A percentile compares a stretch with the other conserved stretches of the same genome.
Conservation (phyloP, 352 stramenopile genomes). For the Pythium periplocum region DNA sequence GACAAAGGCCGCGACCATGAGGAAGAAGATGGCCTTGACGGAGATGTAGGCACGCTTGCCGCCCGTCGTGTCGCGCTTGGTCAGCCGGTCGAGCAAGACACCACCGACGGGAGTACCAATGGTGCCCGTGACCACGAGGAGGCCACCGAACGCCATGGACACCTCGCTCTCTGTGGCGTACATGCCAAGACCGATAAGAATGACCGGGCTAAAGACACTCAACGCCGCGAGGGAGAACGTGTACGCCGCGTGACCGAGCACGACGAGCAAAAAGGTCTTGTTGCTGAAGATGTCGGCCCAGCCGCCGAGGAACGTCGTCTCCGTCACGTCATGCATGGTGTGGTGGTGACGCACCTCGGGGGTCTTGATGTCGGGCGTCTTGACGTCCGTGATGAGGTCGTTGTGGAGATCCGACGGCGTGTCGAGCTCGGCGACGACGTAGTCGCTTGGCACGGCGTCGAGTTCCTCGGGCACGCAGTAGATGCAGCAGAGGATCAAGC, state of each 20-base stretch:
- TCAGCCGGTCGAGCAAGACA: slow-evolving; percentile 57
- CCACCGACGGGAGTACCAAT: slow-evolving; percentile 87
- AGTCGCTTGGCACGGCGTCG: slow-evolving; percentile 38
- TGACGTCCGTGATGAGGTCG: slow-evolving; percentile 15
- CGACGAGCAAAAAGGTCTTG: slow-evolving; percentile 72
- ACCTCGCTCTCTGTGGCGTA: slow-evolving; percentile 81
- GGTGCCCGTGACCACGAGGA: slow-evolving; percentile 80
- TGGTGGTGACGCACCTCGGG: slow-evolving; percentile 25
- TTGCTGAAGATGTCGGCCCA: slow-evolving; percentile 66
- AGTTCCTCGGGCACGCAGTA: slow-evolving; percentile 51
- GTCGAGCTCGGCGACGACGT: not conserved
- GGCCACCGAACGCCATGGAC: slow-evolving; percentile 80
- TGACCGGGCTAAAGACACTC: slow-evolving; percentile 81
- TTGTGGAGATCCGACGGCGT: slow-evolving; percentile 5
- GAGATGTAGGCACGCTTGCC: slow-evolving; percentile 45
- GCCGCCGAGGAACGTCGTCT: slow-evolving; percentile 41
- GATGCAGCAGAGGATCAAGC: slow-evolving; percentile 63
- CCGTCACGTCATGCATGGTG: not conserved
- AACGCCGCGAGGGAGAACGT: slow-evolving; percentile 85
- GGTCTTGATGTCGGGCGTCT: slow-evolving; percentile 10
- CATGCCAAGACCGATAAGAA: slow-evolving; percentile 88
- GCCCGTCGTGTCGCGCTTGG: slow-evolving; percentile 24
- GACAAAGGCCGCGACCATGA: slow-evolving; percentile 47
- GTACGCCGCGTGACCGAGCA: slow-evolving; percentile 82
- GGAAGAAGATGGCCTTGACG: slow-evolving; percentile 61